A percentile compares a stretch with the other conserved stretches of the same genome.
phyloP scores from a whole-genome alignment of 306 rosid genomes.

The Sicyos edulis region DNA sequence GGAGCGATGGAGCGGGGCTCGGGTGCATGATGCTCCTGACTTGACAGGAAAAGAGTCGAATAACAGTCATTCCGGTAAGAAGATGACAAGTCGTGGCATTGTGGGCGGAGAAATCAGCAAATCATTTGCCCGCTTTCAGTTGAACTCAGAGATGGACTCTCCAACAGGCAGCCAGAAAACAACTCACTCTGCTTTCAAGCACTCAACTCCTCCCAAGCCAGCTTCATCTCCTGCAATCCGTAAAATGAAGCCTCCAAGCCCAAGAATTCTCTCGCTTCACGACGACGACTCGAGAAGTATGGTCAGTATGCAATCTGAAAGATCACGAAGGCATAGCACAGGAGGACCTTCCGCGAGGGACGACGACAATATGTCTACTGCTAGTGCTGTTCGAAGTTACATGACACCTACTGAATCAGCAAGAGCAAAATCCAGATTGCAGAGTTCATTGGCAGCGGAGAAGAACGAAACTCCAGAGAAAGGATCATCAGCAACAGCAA shows the following conservation, averaged over 20 bases:
- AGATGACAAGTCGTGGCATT: slow-evolving; percentile 33
- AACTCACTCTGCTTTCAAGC: slow-evolving; percentile 43
- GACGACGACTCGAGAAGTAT: slow-evolving; percentile 77
- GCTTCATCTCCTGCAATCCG: slow-evolving; percentile 33
- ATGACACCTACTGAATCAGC: slow-evolving; percentile 96
- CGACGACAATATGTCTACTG: slow-evolving; percentile 44
- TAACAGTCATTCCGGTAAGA: slow-evolving; percentile 14
- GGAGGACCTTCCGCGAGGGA: slow-evolving; percentile 65
- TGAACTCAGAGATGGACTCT: slow-evolving; percentile 69
- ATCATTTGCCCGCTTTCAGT: slow-evolving; percentile 80
- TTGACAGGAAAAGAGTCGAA: slow-evolving; percentile 1
- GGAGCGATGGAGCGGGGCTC: slow-evolving; percentile 94
- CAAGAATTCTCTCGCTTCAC: slow-evolving; percentile 41
- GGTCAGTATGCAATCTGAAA: slow-evolving; percentile 59
- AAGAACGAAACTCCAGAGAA: slow-evolving; percentile 39
- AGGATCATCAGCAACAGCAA: slow-evolving; percentile 32
- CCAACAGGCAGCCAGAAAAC: slow-evolving; percentile 69
- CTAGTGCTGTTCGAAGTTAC: slow-evolving; percentile 75
- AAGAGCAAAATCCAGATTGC: slow-evolving; percentile 53
- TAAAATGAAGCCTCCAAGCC: slow-evolving; percentile 61
- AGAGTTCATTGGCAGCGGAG: slow-evolving; percentile 30
- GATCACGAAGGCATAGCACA: slow-evolving; percentile 75
- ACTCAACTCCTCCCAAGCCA: slow-evolving; percentile 66
- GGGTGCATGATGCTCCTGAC: slow-evolving; percentile 52
- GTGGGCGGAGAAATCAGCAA: slow-evolving; percentile 80